Evolutionary conservation across 108 stramenopile genomes (phyloP).

Genomic region (Pseudonitzschia delicatissima): DNA sequence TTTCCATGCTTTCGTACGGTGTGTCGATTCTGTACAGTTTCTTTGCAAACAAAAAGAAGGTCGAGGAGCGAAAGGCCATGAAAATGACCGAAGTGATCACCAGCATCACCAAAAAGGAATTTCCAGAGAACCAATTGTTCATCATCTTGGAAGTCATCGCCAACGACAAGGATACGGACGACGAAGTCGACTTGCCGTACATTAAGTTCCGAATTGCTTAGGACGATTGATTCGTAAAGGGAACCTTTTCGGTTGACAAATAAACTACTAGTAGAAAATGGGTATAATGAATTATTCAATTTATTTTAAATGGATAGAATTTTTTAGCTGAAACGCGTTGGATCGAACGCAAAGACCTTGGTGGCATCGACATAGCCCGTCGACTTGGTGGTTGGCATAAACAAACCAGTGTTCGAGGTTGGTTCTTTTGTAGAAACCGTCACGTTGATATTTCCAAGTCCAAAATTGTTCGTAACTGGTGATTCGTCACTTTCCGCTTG

Average conservation of each 20-base stretch:
- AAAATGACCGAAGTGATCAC: conserved; percentile 86
- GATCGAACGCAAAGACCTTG: conserved; percentile 42
- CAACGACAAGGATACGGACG: conserved; percentile 88
- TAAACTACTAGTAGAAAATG: background rate
- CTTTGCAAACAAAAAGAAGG: conserved; percentile 96
- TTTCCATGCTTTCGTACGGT: conserved; percentile 96
- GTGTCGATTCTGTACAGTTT: conserved; percentile 95
- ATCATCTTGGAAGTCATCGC: conserved; percentile 90
- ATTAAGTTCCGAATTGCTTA: conserved; percentile 74
- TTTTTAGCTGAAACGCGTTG: conserved; percentile 33
- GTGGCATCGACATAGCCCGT: conserved; percentile 42
- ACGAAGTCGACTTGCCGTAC: conserved; percentile 94
- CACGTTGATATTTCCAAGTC: conserved; percentile 9
- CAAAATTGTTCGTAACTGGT: background rate
- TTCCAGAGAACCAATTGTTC: conserved; percentile 87
- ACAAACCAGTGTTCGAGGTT: conserved; percentile 1
- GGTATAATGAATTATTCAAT: too few relatives aligned
- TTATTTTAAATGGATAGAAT: too few relatives aligned
- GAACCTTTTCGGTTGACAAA: background rate
- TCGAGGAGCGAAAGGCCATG: conserved; percentile 93
- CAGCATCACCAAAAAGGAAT: conserved; percentile 87
- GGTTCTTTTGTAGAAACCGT: conserved; percentile 1
- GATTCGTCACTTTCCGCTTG: conserved; percentile 7
- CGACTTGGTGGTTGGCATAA: background rate
- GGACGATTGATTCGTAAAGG: background rate